Evolutionary conservation across 345 rosid species (phyloP).

Genomic region (Brassica napus): DNA sequence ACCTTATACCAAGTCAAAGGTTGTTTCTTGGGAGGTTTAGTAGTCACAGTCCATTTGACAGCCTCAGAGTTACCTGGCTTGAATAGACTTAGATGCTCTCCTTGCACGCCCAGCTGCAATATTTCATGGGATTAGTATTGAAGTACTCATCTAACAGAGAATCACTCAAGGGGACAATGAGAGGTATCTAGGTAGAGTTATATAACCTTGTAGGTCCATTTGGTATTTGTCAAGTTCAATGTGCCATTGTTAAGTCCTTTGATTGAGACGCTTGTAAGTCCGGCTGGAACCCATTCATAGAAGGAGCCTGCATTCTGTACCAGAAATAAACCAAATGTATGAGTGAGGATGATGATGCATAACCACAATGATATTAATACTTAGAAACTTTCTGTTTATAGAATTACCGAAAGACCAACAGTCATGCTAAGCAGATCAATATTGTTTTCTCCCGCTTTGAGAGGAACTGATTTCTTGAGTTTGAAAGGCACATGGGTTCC

Average conservation of each 20-base stretch:
- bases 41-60: constrained; percentile 66
- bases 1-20: constrained; percentile 98
- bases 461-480: constrained; percentile 59
- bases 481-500: constrained; percentile 64
- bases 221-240: constrained; percentile 57
- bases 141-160: not conserved
- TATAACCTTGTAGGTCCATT: constrained; percentile 86
- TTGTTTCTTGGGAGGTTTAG: constrained; percentile 65
- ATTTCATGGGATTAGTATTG: constrained; percentile 9
- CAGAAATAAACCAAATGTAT: constrained; percentile 16
- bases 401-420: constrained; percentile 80
- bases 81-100: constrained; percentile 71
- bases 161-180: not conserved
- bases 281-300: constrained; percentile 83
- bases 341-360: not conserved
- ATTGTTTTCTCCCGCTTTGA: constrained; percentile 74
- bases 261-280: constrained; percentile 72
- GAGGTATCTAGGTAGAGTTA: constrained; percentile 15
- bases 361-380: not conserved
- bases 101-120: constrained; percentile 73
- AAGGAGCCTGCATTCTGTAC: constrained; percentile 82
- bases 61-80: constrained; percentile 49
- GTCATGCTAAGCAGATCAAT: constrained; percentile 82
- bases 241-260: constrained; percentile 73
- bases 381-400: not conserved